Evolutionary conservation across 139 green algal species (phyloP), one percentile per base, ranked within the genome.

Genomic region (Chlamydomonas applanata): DNA sequence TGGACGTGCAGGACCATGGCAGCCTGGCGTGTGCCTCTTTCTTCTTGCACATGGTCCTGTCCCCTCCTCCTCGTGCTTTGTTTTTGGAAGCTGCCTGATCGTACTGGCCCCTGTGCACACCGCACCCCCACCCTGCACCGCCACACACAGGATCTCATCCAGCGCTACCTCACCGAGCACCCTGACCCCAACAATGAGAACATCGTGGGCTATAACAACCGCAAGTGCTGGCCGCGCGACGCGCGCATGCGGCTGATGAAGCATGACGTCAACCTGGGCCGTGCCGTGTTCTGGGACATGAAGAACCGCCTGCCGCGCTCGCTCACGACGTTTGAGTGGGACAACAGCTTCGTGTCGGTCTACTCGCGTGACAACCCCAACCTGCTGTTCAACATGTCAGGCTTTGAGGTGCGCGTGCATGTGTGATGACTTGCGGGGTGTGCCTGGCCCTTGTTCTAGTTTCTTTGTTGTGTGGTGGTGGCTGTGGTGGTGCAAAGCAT

Each of bases 101-200:
- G 40, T 49, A 19, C 7, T 49, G 7, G 40, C 40, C 40, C 40
- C 7, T 49, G 40, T 49, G 40, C 40, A 49, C 40, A 49, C 40
- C 11, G 40, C 40, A 49, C 40, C 40, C 40, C 7, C 11, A 7
- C 7, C 40, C 7, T 49, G 40, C 40, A 49, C 40, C n/a, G 40
- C 11, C 40, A 49, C 40, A 7, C 40, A 49, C 40, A 49, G 72
- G 94, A 97, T 74, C 83, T 98, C 5, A 97, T 98, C 79, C 89
- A 95, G 87, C 90, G 94, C 63, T 99, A 97, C 89, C 88, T 99
- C 4, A 99, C 96, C 17, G 96, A 99, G 92, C 93, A 99, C 84
- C 96, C 96, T 0, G 96, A 99, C 87, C 96, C 96, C 81, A 99
- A 99, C 90, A 99, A 99, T 79, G 96, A 99, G 79, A 99, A 99